These are phyloP conservation scores for Alternaria gaisen DNA, from an alignment of 2,329 filamentous ascomycete species.

Conservation along the genomic window DNA sequence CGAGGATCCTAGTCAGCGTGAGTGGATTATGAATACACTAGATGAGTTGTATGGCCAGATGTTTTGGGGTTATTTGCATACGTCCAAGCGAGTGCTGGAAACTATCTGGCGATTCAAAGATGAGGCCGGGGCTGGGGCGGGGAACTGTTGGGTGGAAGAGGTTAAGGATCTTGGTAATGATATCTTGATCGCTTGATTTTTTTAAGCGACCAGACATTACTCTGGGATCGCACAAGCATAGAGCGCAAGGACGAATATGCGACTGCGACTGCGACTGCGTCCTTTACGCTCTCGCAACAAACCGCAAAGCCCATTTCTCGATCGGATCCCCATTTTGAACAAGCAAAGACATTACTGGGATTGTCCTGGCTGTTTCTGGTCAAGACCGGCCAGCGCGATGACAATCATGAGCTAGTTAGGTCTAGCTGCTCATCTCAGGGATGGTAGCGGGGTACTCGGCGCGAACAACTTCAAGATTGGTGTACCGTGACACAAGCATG, in stretches of 20 bases:
- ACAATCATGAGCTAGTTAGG: neutral
- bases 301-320: no score
- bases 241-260: neutral
- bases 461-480: neutral
- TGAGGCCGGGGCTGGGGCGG: conserved; percentile 26
- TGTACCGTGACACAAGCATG: neutral
- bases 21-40: conserved; percentile 61
- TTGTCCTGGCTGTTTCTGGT: neutral
- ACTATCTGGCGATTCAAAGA: conserved; percentile 48
- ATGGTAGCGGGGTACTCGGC: neutral
- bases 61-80: conserved; percentile 52
- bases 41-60: conserved; percentile 45
- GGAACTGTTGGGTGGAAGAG: conserved; percentile 47
- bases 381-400: neutral
- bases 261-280: neutral
- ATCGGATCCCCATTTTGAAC: neutral
- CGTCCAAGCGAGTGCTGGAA: conserved; percentile 45
- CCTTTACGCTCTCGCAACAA: neutral
- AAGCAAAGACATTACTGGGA: neutral
- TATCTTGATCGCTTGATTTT: conserved; percentile 44
- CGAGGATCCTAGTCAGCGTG: conserved; percentile 56
- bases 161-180: conserved; percentile 45
- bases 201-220: neutral
- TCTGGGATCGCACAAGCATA: neutral
- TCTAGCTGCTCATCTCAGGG: neutral